phyloP scores from a whole-genome alignment of 768 basidiomycete species.

The Calocera viscosa region DNA sequence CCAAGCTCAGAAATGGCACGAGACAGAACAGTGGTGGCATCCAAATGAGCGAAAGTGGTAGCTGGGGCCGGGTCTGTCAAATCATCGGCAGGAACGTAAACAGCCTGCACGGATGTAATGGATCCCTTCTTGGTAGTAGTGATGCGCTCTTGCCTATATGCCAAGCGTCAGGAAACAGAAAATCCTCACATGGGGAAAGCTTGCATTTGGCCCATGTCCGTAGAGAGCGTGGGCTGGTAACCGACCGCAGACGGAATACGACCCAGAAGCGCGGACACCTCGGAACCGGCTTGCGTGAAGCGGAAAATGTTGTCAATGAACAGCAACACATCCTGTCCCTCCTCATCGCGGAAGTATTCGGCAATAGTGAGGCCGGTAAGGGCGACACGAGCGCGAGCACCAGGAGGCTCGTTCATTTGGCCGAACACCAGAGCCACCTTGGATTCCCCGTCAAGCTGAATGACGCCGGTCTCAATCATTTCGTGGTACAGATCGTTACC shows the following conservation, averaged over 20 bases:
- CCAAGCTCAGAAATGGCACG: conserved; percentile 98
- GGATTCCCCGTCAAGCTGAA: conserved; percentile 98
- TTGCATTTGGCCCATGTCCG: conserved; percentile 99
- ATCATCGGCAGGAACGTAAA: conserved; percentile 99
- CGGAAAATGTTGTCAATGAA: conserved; percentile 99
- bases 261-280: conserved; percentile 98
- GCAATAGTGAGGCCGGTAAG: conserved; percentile 98
- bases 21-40: conserved; percentile 97
- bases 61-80: conserved; percentile 99
- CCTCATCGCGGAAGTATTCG: conserved; percentile 99
- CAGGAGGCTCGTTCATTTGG: conserved; percentile 99
- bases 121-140: conserved; percentile 99
- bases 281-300: conserved; percentile 99
- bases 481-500: conserved; percentile 99
- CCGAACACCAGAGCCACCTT: conserved; percentile 99
- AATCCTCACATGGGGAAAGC: conserved; percentile 24
- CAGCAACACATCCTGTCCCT: conserved; percentile 98
- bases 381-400: conserved; percentile 99
- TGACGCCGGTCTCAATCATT: conserved; percentile 99
- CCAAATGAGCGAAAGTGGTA: conserved; percentile 99
- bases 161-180: conserved; percentile 8
- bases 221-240: conserved; percentile 99
- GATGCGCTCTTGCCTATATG: conserved; percentile 91
- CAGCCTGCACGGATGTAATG: conserved; percentile 98
- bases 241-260: conserved; percentile 99